A percentile compares a stretch with the other conserved stretches of the same genome.
phyloP scores from a whole-genome alignment of 495 filamentous ascomycete genomes.

The Immersiella caudata region DNA sequence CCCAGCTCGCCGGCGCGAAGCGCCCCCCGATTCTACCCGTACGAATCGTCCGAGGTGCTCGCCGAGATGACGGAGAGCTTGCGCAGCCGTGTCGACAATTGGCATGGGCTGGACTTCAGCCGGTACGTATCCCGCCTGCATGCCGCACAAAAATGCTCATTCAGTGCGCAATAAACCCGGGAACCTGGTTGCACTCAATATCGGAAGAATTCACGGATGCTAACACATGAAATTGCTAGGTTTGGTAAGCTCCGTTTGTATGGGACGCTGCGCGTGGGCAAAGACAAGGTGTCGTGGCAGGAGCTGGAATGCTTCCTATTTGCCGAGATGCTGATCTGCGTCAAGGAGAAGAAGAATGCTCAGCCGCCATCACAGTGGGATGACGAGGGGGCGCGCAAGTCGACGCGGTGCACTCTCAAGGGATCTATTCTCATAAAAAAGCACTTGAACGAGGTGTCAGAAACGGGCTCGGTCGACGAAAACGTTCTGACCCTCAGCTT shows the following conservation, averaged over 20 bases:
- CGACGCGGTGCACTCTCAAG: slow-evolving; percentile 84
- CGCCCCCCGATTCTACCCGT: slow-evolving; percentile 59
- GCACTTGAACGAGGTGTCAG: slow-evolving; percentile 85
- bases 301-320: slow-evolving; percentile 98
- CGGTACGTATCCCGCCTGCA: slow-evolving; percentile 56
- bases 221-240: slow-evolving; percentile 45
- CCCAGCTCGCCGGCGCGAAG: slow-evolving; percentile 56
- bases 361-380: slow-evolving; percentile 61
- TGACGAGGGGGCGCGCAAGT: slow-evolving; percentile 63
- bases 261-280: slow-evolving; percentile 90
- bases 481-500: slow-evolving; percentile 87
- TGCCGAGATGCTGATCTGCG: slow-evolving; percentile 98
- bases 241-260: slow-evolving; percentile 94
- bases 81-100: slow-evolving; percentile 87
- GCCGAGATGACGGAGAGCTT: slow-evolving; percentile 87
- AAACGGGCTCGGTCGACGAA: slow-evolving; percentile 69
- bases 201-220: neutral
- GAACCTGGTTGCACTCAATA: slow-evolving; percentile 12
- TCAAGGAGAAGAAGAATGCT: slow-evolving; percentile 87
- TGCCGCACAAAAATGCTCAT: no score
- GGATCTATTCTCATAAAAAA: slow-evolving; percentile 99
- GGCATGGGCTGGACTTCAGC: slow-evolving; percentile 96
- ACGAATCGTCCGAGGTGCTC: slow-evolving; percentile 67
- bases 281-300: slow-evolving; percentile 97
- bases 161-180: neutral